Percentiles rank a stretch among this genome's conserved stretches.
Evolutionary conservation across 768 basidiomycete genomes (phyloP).

Genomic region (Russula abietina): DNA sequence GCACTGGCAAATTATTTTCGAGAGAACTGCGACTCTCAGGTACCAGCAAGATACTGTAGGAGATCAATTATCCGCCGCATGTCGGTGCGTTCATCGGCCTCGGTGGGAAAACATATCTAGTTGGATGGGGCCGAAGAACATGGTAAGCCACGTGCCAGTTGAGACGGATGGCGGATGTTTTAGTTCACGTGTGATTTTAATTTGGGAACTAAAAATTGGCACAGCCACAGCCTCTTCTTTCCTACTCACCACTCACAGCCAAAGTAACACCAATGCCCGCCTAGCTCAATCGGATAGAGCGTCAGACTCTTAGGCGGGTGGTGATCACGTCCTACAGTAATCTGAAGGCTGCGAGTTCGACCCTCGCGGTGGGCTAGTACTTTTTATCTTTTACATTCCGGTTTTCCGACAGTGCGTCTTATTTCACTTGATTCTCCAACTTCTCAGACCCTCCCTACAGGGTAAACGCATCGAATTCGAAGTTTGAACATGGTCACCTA

Average conservation of each 20-base stretch:
- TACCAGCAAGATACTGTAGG: background rate
- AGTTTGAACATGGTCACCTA: background rate
- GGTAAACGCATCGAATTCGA: background rate
- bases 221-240: background rate
- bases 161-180: background rate
- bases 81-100: background rate
- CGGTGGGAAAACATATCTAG: background rate
- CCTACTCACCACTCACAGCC: background rate
- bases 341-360: slow-evolving; percentile 61
- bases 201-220: background rate
- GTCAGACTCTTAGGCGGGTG: slow-evolving; percentile 49
- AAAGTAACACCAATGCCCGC: slow-evolving; percentile 37
- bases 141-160: background rate
- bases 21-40: background rate
- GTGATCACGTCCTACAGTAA: slow-evolving; percentile 15
- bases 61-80: background rate
- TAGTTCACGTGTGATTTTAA: background rate
- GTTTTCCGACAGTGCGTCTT: background rate
- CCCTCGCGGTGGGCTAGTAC: slow-evolving; percentile 50
- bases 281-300: slow-evolving; percentile 66
- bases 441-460: background rate
- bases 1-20: background rate
- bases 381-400: background rate
- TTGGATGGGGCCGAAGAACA: background rate
- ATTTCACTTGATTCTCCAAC: background rate